Conservation (phyloP, 768 basidiomycete genomes). For the Rhizopogon roseolus region DNA sequence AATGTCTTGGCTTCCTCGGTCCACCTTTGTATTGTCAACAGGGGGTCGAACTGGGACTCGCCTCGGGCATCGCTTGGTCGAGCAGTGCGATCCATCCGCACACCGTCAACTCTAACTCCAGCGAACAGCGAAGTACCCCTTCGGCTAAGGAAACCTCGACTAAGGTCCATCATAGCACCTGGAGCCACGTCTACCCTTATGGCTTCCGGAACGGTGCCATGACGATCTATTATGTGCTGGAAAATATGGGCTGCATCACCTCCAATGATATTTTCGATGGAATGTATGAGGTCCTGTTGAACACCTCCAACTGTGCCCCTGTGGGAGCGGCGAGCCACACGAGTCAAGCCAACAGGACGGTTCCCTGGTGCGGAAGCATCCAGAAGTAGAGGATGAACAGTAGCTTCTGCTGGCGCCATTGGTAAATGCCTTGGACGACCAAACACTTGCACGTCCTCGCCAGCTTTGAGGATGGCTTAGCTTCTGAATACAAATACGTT, state of each 20-base stretch:
- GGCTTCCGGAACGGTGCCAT: slow-evolving; percentile 53
- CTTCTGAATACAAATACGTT: not conserved
- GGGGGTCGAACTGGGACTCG: slow-evolving; percentile 54
- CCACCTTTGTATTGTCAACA: slow-evolving; percentile 85
- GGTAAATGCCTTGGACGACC: slow-evolving; percentile 53
- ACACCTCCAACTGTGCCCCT: slow-evolving; percentile 45
- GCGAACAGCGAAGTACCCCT: slow-evolving; percentile 43
- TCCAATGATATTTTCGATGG: slow-evolving; percentile 78
- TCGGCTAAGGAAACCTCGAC: slow-evolving; percentile 49
- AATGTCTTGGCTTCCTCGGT: slow-evolving; percentile 80
- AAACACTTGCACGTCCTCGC: slow-evolving; percentile 59
- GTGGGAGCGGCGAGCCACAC: slow-evolving; percentile 51
- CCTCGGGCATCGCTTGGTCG: slow-evolving; percentile 43
- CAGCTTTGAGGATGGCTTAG: slow-evolving; percentile 23
- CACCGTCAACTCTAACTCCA: slow-evolving; percentile 31
- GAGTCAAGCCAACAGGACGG: slow-evolving; percentile 41
- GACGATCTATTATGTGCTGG: slow-evolving; percentile 71
- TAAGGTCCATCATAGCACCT: slow-evolving; percentile 55
- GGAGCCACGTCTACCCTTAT: slow-evolving; percentile 77
- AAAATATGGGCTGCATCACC: slow-evolving; percentile 79
- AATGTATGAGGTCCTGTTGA: slow-evolving; percentile 61
- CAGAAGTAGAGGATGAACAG: slow-evolving; percentile 77
- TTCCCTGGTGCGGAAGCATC: slow-evolving; percentile 48
- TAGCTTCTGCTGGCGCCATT: slow-evolving; percentile 57
- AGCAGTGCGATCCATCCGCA: slow-evolving; percentile 55